These are phyloP conservation scores for Aegilops bicornis DNA, from an alignment of 176 grass and related monocot genomes.

Conservation along the genomic window DNA sequence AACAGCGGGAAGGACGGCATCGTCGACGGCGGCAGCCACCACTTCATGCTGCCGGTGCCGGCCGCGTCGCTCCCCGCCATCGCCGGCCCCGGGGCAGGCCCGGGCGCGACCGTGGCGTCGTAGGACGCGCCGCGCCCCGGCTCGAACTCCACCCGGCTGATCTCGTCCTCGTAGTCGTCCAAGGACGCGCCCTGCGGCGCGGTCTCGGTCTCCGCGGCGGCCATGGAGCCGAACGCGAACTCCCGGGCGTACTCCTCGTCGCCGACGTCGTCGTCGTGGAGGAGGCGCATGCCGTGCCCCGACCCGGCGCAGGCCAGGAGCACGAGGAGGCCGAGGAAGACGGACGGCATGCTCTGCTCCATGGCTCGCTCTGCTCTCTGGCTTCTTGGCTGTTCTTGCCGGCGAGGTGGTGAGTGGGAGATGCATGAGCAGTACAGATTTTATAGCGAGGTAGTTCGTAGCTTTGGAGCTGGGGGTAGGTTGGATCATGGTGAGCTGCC, in stretches of 20 bases:
- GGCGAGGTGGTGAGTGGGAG: neutral
- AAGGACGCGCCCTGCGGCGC: constrained; percentile 14
- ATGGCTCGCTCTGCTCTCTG: constrained; percentile 12
- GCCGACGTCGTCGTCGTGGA: constrained; percentile 16
- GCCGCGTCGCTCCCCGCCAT: neutral
- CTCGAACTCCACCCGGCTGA: constrained; percentile 53
- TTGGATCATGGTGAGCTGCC: constrained; percentile 47
- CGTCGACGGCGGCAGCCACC: constrained; percentile 59
- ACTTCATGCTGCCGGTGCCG: constrained; percentile 41
- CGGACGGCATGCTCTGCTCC: constrained; percentile 31
- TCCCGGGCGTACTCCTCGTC: neutral
- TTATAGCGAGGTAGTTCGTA: neutral
- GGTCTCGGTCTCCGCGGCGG: neutral
- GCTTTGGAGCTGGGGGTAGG: constrained; percentile 12
- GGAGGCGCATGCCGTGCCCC: constrained; percentile 24
- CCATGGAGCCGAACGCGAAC: constrained; percentile 35
- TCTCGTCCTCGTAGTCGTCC: constrained; percentile 45
- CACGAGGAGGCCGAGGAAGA: neutral
- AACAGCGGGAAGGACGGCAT: constrained; percentile 58
- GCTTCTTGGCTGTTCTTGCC: neutral
- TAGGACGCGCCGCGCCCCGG: constrained; percentile 26
- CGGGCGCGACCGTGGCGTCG: neutral
- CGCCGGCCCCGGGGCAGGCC: neutral
- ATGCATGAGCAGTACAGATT: neutral
- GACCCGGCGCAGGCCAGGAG: neutral